Base-by-base conservation (phyloP, 2,329 filamentous ascomycete species). In the Penicillium frequentans region DNA sequence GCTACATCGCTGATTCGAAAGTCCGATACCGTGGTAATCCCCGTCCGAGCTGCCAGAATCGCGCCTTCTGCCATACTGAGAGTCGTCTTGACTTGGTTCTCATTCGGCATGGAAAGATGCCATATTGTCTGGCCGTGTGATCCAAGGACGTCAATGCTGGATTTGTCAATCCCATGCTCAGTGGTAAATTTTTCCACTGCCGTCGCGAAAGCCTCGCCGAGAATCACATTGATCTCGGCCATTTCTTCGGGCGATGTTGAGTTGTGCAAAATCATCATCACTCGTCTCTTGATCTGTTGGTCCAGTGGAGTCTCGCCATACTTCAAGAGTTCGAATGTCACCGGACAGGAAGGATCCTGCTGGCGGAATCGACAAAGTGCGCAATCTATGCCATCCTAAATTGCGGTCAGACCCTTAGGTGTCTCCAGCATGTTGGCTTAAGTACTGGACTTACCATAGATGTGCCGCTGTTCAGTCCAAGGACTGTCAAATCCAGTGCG, bases 61-160 rank as follows among this genome's bases (percentile, higher is more conserved):
- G 77, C 75, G 19, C 83, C 84, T 66, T 86, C 85, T 16, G 80
- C 82, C 82, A 85, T 84, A 2, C 79, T 83, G 49, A 85, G 69
- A 16, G 81, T 79, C 42, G 78, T 80, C 42, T 52, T 81, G 75
- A 9, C 76, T 78, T 26, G 63, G 55, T 50, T 80, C 75, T 35
- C 27, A 29, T 29, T 29, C 0, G 83, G 81, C 81, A 84, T 83
- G 52, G 77, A 79, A 16, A 81, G 73, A 6, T 84, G 72, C 81
- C 81, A 86, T 61, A 84, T 83, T 10, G 83, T 86, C 70, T 85
- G 83, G 14, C 83, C 83, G 61, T 86, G 82, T 3, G 82, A 84
- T 24, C 83, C 83, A 37, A 86, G 77, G 23, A 77, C 77, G 60
- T 86, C 83, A 57, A 86, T 79, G 27, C 27, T 8, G 74, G 74